Base-by-base conservation (phyloP, 768 basidiomycete species). In the Stropharia rugosoannulata region DNA sequence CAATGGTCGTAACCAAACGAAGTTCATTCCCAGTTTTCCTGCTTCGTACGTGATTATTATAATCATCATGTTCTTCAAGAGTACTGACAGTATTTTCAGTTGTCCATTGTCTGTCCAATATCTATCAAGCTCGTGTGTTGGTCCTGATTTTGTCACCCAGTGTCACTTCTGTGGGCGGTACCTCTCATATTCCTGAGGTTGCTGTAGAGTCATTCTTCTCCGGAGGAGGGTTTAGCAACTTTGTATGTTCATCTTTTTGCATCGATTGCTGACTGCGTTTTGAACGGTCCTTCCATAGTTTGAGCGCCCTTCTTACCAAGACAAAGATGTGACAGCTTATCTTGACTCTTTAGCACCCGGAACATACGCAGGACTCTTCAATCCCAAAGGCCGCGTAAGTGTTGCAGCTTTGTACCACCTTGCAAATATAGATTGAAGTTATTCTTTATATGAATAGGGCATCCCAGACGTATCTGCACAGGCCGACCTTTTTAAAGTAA, bases 161-260 rank as follows among this genome's bases (percentile, higher is more conserved):
- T 59, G 84, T 90, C 10, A 90, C 88, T 4, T 61, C 85, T 1
- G 87, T 90, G 3, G 88, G 88, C 7, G 87, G 80, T 5, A 88
- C 87, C 11, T 53, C 62, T 0, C 65, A 65, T 32, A 58, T 70
- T 38, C 87, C 85, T 0, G 87, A 90, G 66, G 73, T 72, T 4
- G 83, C 81, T 0, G 79, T 76, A 0, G 65, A 51, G n/a, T 60
- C 69, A 29, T 74, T 72, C 60, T 86, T 86, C 70, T 89, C 86
- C 27, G 85, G 87, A 7, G 29, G 29, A 32, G 29, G 29, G 5
- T 32, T 32, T 10, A 32, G 86, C 66, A 75, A 86, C 58, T 81
- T 81, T 50, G 86, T 87, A 32, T 59, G 76, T 62, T 18, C 37
- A 8, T 10, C 25, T 41, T 5, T 16, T 52, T 11, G 38, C 37